Evolutionary conservation across 169 alveolate genomes (phyloP), one percentile per base, ranked within the genome.

Genomic region (Eimeria zaria): DNA sequence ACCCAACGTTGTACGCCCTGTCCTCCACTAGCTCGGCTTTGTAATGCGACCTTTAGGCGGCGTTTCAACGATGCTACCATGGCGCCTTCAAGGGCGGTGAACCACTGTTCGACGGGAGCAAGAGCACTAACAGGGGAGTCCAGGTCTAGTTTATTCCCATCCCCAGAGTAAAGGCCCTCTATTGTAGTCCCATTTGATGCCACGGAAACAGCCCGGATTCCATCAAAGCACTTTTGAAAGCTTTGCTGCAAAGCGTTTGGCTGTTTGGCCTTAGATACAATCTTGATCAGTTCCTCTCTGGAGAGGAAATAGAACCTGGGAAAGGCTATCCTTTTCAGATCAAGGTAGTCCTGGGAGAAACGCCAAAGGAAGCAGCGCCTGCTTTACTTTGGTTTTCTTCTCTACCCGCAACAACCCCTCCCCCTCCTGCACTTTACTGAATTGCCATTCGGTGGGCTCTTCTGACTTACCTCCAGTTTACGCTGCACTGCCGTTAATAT

Each of bases 241-340:
- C 96, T 98, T 67, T 97, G 97, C 83, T 97, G 97, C 58, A 98
- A 97, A 55, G 95, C 92, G 30, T 90, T 71, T 2, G 97, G 96
- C 80, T 98, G 97, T 27, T 97, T 96, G 64, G 99, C 97, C 80
- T 98, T 97, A 55, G 99, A 97, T 58, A 99, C 97, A 55, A 98
- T 97, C 88, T 98, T 97, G 36, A 99, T 95, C 39, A 98, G 97
- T 94, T 98, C 99, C 88, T 99, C 99, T 84, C 98, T 98, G 22
- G 99, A 98, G 39, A 98, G 97, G 97, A 99, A 99, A 96, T 98
- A 99, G 97, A 99, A 99, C 73, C 99, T 92, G 30, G 99, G 99
- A 97, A 99, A 99, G 36, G 97, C 97, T 74, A 98, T 97, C 96
- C 99, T 98, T 95, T 99, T 99, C 89, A 97, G 98, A 84, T 99